These are phyloP conservation scores for Ophiostoma ulmi DNA, from an alignment of 2,329 filamentous ascomycete genomes.

Conservation along the genomic window DNA sequence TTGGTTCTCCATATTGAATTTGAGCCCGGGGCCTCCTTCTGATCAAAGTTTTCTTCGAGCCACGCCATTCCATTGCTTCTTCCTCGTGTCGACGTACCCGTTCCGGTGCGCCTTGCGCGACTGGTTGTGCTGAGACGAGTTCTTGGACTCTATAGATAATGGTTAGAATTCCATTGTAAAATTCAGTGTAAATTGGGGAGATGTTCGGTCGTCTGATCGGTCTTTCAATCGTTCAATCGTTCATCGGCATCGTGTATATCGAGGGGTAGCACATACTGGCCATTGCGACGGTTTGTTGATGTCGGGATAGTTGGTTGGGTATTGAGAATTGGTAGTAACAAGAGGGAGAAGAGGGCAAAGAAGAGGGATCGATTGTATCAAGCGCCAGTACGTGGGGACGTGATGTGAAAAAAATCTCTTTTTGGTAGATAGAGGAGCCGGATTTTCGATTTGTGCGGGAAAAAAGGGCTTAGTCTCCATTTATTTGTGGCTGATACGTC, in stretches of 20 bases:
- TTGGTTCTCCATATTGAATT: neutral
- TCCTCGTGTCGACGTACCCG: conserved; percentile 61
- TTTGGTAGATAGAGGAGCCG: conserved; percentile 18
- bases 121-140: conserved; percentile 99
- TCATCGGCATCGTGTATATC: neutral
- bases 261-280: conserved; percentile 54
- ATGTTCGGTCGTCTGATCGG: conserved; percentile 2
- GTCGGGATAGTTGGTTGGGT: conserved; percentile 27
- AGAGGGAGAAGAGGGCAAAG: conserved; percentile 16
- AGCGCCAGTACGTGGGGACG: conserved; percentile 17
- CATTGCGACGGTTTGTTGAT: conserved; percentile 54
- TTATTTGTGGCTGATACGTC: conserved; percentile 19
- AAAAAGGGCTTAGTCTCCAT: conserved; percentile 27
- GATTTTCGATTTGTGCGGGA: conserved; percentile 31
- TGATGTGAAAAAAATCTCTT: conserved; percentile 27
- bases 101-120: conserved; percentile 98
- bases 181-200: neutral
- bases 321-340: conserved; percentile 23
- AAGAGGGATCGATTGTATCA: conserved; percentile 12
- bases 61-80: neutral
- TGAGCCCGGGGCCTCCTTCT: neutral
- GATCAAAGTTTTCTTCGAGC: neutral
- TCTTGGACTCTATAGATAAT: conserved; percentile 80
- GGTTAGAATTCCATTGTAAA: conserved; percentile 30
- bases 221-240: conserved; percentile 10